These are phyloP conservation scores for Populus ilicifolia DNA, from an alignment of 345 rosid species.

Conservation along the genomic window DNA sequence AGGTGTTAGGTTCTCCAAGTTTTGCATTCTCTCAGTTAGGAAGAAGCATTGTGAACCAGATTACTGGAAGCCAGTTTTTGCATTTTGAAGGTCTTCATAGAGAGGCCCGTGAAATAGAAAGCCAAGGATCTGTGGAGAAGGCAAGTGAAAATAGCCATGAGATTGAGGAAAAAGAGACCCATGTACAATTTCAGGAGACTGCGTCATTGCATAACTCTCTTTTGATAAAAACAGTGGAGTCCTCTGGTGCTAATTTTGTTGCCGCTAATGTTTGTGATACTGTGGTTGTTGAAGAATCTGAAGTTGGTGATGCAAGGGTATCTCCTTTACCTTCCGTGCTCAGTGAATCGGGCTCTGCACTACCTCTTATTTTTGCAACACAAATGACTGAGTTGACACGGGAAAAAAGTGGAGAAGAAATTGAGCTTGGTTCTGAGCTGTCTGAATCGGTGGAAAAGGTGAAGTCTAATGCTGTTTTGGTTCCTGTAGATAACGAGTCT, in stretches of 20 bases:
- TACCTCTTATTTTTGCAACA: constrained; percentile 32
- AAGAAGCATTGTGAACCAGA: constrained; percentile 19
- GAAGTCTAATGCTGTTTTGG: constrained; percentile 28
- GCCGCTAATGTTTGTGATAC: constrained; percentile 3
- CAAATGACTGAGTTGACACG: constrained; percentile 26
- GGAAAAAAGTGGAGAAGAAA: constrained; percentile 25
- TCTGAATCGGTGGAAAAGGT: constrained; percentile 17
- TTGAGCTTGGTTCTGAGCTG: constrained; percentile 21
- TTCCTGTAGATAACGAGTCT: constrained; percentile 29
- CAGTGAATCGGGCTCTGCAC: constrained; percentile 34
- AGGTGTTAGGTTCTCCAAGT: no score
- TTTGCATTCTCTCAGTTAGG: constrained; percentile 13
- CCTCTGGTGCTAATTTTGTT: constrained; percentile 19
- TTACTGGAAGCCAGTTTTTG: constrained; percentile 19
- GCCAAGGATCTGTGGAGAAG: constrained; percentile 19
- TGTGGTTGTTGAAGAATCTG: constrained; percentile 28
- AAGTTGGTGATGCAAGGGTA: constrained; percentile 9
- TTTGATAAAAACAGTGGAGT: constrained; percentile 16
- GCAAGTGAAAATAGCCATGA: constrained; percentile 11
- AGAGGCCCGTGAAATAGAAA: constrained; percentile 15
- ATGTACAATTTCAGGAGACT: constrained; percentile 29
- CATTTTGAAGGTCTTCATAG: constrained; percentile 24
- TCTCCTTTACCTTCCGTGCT: constrained; percentile 15
- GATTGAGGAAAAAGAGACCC: constrained; percentile 20
- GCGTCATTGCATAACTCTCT: constrained; percentile 14